A percentile compares a stretch with the other conserved stretches of the same genome.
phyloP scores from a whole-genome alignment of 2,329 filamentous ascomycete genomes.

The Dendrostoma leiphaemia region DNA sequence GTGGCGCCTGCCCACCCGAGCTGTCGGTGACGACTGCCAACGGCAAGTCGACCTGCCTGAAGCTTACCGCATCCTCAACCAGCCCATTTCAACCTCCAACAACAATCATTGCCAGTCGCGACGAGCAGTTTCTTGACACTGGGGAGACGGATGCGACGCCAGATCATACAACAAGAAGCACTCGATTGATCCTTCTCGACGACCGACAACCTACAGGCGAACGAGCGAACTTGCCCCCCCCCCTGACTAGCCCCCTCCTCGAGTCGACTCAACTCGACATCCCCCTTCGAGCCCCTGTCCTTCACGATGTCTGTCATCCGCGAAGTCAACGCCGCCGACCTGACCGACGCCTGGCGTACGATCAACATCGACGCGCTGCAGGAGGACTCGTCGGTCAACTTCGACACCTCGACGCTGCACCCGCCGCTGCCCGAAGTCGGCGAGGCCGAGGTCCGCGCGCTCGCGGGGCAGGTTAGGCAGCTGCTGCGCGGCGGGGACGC shows the following conservation, averaged over 20 bases:
- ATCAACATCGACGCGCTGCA: slow-evolving; percentile 93
- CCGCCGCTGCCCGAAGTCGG: slow-evolving; percentile 72
- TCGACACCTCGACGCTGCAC: slow-evolving; percentile 80
- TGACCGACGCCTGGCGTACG: slow-evolving; percentile 72
- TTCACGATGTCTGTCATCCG: slow-evolving; percentile 63
- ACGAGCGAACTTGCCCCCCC: background rate
- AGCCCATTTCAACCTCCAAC: too few relatives aligned
- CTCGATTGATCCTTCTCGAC: background rate
- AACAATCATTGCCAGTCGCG: background rate
- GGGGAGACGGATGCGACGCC: background rate
- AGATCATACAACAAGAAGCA: background rate
- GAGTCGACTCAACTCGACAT: background rate
- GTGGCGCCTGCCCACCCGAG: slow-evolving; percentile 5
- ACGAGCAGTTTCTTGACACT: background rate
- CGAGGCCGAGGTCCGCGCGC: slow-evolving; percentile 74
- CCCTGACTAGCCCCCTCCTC: background rate
- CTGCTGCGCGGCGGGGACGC: slow-evolving; percentile 81
- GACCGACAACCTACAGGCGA: background rate
- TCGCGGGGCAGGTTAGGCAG: slow-evolving; percentile 82
- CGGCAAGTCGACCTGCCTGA: background rate
- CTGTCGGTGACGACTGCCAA: slow-evolving; percentile 6
- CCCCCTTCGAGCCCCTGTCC: background rate
- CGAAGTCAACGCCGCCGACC: slow-evolving; percentile 58
- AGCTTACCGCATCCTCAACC: background rate
- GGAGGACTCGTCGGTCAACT: slow-evolving; percentile 87